Base-by-base conservation (phyloP, 2,329 filamentous ascomycete genomes). In the Xylariaceae sp. region DNA sequence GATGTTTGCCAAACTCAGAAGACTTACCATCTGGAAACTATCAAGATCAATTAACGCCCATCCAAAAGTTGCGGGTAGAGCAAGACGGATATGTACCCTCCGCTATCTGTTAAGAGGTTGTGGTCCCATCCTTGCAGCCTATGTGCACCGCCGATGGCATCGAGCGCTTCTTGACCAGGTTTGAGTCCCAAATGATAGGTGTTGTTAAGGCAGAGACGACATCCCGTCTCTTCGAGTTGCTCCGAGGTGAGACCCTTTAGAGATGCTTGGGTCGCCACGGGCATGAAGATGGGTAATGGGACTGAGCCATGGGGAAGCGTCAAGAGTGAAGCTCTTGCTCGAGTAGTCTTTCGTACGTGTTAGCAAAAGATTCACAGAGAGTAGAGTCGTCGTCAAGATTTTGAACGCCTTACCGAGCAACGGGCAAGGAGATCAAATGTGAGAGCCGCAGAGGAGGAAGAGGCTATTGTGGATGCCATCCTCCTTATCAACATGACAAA, bases 1-100 rank as follows among this genome's bases (percentile, higher is more conserved):
- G 53, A 99, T 85, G 55, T 87, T 91, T 45, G 94, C 94, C 45
- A 99, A 82, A 66, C 96, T 89, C 45, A 99, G 81, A 32, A 99
- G 77, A 54, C 90, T 96, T 48, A 99, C 95, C 94, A 99, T 99
- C 70, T 99, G 94, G 70, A 99, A 99, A 52, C 92, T 96, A 45
- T 14, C 14, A 12, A 33, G 17, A 39, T 43, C n/a, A 48, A 42
- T 54, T 33, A 53, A 47, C 42, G 33, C 49, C 38, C 48, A 36
- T 5, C 39, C 42, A 15, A 47, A 11, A 18, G 18, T n/a, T 22
- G 33, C 33, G 39, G 45, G 54, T 49, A 59, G 53, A 59, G 63
- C 70, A 66, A 32, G 35, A 45, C 10, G 48, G 41, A 51, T 17
- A 39, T 68, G 55, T 73, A 84, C 82, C 83, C 84, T 71, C 84